A percentile compares a stretch with the other conserved stretches of the same genome.
Conservation (phyloP, 164 flowering plant genomes). For the Umbellularia californica region DNA sequence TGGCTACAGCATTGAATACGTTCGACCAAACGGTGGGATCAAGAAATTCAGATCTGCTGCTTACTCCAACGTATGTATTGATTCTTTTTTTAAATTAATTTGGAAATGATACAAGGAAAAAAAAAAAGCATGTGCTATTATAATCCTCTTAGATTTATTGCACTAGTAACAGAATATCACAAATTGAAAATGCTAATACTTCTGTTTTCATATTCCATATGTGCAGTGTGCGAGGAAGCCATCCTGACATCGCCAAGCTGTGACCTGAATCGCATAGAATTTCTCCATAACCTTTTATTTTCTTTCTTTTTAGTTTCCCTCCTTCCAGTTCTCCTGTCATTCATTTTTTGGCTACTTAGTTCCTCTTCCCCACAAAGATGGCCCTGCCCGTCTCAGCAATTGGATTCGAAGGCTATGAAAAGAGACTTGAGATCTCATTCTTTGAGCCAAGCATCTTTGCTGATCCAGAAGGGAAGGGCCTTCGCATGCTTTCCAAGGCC, state of each 20-base stretch:
- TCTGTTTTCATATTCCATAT: slow-evolving; percentile 3
- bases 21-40: slow-evolving; percentile 42
- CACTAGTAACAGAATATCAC: too few species aligned
- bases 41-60: slow-evolving; percentile 46
- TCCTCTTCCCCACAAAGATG: slow-evolving; percentile 2
- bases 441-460: slow-evolving; percentile 50
- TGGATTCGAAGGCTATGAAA: slow-evolving; percentile 90
- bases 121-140: too few species aligned
- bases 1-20: slow-evolving; percentile 44
- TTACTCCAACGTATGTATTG: slow-evolving; percentile 37
- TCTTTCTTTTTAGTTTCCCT: slow-evolving; percentile 1
- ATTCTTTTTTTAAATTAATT: neutral
- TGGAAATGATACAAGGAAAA: too few species aligned
- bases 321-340: slow-evolving; percentile 1
- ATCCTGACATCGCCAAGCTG: slow-evolving; percentile 51
- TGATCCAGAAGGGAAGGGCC: slow-evolving; percentile 57
- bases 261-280: slow-evolving; percentile 11
- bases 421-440: slow-evolving; percentile 78
- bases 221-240: slow-evolving; percentile 85
- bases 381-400: slow-evolving; percentile 45
- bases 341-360: slow-evolving; percentile 4
- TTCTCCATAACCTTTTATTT: slow-evolving; percentile 3
- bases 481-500: slow-evolving; percentile 49
- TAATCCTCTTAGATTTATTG: too few species aligned
- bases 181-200: neutral